Evolutionary conservation across 2,329 filamentous ascomycete genomes (phyloP), one percentile per base, ranked within the genome.

Genomic region (Alternaria arbusti): DNA sequence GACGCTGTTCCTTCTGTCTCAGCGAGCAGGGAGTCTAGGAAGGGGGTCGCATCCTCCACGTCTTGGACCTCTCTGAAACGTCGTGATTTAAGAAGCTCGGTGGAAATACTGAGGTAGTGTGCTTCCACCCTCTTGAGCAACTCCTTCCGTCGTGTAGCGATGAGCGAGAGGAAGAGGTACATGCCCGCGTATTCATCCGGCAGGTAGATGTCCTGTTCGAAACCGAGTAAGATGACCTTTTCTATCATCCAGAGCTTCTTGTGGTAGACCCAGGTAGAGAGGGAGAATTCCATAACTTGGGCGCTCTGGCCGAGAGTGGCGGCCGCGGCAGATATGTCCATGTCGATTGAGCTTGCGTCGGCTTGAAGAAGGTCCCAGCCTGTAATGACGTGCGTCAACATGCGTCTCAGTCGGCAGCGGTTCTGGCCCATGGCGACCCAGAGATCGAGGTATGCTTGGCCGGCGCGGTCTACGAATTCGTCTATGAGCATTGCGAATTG

Each of bases 171-270:
- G 66, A 78, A 82, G 89, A 91, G 96, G 79, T 98, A 98, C 91
- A 97, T 97, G 23, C 89, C 89, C 1, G 89, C 87, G 10, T 96
- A 85, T 78, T 99, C 96, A 77, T 97, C 91, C 0, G 89, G 86
- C 57, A 95, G 89, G 79, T 98, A 98, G 10, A 97, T 88, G 46
- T 95, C 90, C 12, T 97, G 89, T 80, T 99, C 96, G 78, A 99
- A 98, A 12, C 96, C 96, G 30, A 97, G 88, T 75, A 97, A 92
- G 15, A 97, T 86, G 49, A 96, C 90, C 84, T 90, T 91, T 76
- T 95, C 91, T 86, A 97, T 93, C 73, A 95, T 88, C 28, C 87
- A 88, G n/a, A 97, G 85, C 79, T 97, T 98, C 80, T 97, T 92
- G 63, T 94, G 87, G 72, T 95, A 96, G 0, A 90, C 88, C 96